phyloP scores from a whole-genome alignment of 495 filamentous ascomycete species.

The Parathielavia hyrcaniae region DNA sequence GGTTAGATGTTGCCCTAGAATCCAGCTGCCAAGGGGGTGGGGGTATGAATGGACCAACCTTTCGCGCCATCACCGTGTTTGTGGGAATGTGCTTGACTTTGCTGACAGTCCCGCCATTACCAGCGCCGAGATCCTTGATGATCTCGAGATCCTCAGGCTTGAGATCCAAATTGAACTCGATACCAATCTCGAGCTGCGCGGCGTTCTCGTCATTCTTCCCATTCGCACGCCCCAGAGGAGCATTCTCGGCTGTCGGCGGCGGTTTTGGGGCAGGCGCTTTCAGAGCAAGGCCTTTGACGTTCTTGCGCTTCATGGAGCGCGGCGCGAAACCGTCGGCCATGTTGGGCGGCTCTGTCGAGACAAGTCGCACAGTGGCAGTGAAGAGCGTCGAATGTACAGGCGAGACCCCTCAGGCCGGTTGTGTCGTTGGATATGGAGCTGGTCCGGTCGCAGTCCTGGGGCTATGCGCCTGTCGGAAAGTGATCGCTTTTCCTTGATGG shows the following conservation, averaged over 20 bases:
- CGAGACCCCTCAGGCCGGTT: background rate
- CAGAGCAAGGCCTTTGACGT: conserved; percentile 89
- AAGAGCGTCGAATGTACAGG: background rate
- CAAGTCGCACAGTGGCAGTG: background rate
- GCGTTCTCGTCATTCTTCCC: conserved; percentile 57
- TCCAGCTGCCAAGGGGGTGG: background rate
- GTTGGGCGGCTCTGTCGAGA: conserved; percentile 25
- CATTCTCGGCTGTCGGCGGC: conserved; percentile 38
- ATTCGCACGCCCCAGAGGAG: conserved; percentile 51
- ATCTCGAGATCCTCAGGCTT: conserved; percentile 87
- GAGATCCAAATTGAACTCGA: conserved; percentile 91
- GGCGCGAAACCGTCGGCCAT: conserved; percentile 85
- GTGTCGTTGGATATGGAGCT: background rate
- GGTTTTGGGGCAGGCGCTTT: conserved; percentile 56
- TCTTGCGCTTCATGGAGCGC: conserved; percentile 95
- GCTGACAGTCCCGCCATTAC: conserved; percentile 95
- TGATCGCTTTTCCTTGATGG: background rate
- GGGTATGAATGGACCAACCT: conserved; percentile 52
- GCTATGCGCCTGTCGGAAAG: background rate
- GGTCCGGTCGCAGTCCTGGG: background rate
- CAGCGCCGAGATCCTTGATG: conserved; percentile 88
- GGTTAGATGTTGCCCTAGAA: conserved; percentile 2
- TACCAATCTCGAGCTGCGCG: conserved; percentile 83
- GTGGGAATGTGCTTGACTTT: conserved; percentile 95
- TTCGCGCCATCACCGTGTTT: conserved; percentile 93